Conservation (phyloP, 2,329 filamentous ascomycete species). For the Magnaporthiopsis rhizophila region DNA sequence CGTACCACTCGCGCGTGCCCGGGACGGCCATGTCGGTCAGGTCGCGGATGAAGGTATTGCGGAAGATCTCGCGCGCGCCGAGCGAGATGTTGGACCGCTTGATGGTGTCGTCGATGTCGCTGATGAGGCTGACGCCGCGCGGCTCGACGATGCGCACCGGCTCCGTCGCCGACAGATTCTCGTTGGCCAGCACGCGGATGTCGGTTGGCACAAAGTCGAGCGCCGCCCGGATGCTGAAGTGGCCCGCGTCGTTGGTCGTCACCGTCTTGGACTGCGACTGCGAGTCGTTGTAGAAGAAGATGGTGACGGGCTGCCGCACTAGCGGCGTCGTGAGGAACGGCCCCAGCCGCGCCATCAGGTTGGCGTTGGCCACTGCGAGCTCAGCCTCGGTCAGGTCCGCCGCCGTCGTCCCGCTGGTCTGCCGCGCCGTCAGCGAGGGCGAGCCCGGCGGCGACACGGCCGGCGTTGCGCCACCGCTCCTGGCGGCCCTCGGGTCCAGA, state of each 20-base stretch:
- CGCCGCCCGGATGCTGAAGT: constrained; percentile 73
- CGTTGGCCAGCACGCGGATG: constrained; percentile 77
- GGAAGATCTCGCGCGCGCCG: constrained; percentile 88
- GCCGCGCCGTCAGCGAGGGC: constrained; percentile 31
- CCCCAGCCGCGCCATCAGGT: constrained; percentile 77
- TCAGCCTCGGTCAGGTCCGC: constrained; percentile 67
- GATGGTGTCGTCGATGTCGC: constrained; percentile 95
- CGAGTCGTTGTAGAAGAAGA: constrained; percentile 89
- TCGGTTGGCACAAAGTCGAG: constrained; percentile 88
- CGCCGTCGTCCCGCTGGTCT: constrained; percentile 20
- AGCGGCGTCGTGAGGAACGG: constrained; percentile 86
- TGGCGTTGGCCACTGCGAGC: constrained; percentile 69
- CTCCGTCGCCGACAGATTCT: constrained; percentile 74
- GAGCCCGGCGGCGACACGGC: constrained; percentile 32
- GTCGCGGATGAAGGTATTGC: constrained; percentile 89
- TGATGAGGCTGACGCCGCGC: constrained; percentile 82
- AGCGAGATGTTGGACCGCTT: constrained; percentile 87
- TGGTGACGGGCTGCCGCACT: constrained; percentile 68
- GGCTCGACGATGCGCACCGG: constrained; percentile 70
- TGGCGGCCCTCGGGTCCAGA: constrained; percentile 17
- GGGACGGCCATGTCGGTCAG: constrained; percentile 73
- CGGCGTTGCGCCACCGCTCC: constrained; percentile 25
- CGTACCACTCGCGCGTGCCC: constrained; percentile 88
- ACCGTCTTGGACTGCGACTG: constrained; percentile 79
- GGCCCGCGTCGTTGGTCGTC: constrained; percentile 78